Evolutionary conservation across 2,329 filamentous ascomycete species (phyloP), one percentile per base, ranked within the genome.

Genomic region (Macrophomina tecta): DNA sequence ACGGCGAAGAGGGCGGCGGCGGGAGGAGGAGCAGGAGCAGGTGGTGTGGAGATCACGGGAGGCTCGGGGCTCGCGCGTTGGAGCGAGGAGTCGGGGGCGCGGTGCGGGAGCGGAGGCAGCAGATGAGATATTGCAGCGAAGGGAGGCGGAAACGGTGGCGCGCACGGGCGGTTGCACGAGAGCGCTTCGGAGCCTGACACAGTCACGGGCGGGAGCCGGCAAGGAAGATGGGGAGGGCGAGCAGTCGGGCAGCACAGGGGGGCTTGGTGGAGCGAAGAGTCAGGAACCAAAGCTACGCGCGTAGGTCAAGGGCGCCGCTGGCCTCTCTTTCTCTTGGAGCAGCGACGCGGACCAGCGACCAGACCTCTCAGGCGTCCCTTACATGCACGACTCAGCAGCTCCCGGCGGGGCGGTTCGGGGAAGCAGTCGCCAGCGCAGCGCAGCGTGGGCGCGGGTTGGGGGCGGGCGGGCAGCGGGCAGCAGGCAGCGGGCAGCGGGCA

Each of bases 101-200:
- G 46, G 48, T 45, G 61, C 48, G 40, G 56, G 40, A 45, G 51
- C 28, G 51, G 55, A 60, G 62, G 49, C 51, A 34, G 48, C 38
- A 45, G 42, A 52, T 45, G 49, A 46, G 63, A 65, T 56, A 51
- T 46, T 42, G 48, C 48, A 53, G 61, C 49, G 63, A 53, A 65
- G 63, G 63, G 63, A 65, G 63, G 51, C 63, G 63, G 63, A 65
- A 65, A 65, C 63, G 63, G 63, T 65, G 63, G 63, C 63, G 63
- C 63, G 52, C 63, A 48, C 42, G 52, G 40, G 40, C 23, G 63
- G 63, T 65, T 65, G 63, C 63, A 65, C 63, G 63, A 65, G 42
- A 64, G 61, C 48, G 46, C 61, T 53, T 42, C 51, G 49, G 63
- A 56, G 63, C 49, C 62, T 64, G 63, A 56, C 51, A 51, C 51